phyloP scores from a whole-genome alignment of 192 early-diverging fungal species.

The Entomortierella parvispora region DNA sequence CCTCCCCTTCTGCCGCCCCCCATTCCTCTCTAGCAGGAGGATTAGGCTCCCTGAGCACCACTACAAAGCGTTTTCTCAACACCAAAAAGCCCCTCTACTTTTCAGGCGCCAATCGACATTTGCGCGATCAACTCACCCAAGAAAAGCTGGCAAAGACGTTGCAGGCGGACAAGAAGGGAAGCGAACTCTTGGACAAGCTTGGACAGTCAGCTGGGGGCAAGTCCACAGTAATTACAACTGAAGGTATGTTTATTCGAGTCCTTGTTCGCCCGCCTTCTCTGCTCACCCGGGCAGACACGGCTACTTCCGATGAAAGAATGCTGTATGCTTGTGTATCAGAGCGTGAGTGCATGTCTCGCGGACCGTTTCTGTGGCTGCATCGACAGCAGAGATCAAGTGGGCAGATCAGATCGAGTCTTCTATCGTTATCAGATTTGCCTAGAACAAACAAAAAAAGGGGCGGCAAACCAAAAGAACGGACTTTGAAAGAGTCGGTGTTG shows the following conservation, averaged over 20 bases:
- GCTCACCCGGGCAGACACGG: not conserved
- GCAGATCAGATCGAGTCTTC: no score
- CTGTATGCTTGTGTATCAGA: not conserved
- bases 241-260: slow-evolving; percentile 2
- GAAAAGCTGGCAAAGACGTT: not conserved
- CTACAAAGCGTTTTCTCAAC: slow-evolving; percentile 3
- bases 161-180: slow-evolving; percentile 3
- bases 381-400: no score
- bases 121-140: not conserved
- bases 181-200: slow-evolving; percentile 16
- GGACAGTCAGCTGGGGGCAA: not conserved
- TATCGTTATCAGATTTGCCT: no score
- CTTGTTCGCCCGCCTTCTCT: not conserved
- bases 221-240: slow-evolving; percentile 15
- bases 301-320: not conserved
- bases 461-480: no score
- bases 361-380: no score
- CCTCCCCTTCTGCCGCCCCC: not conserved
- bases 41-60: not conserved
- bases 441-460: no score
- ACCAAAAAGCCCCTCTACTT: slow-evolving; percentile 25
- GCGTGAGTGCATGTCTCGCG: no score
- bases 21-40: not conserved
- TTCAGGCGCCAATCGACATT: not conserved
- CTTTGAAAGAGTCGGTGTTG: no score